These are phyloP conservation scores for Aspergillus piperis DNA, from an alignment of 2,329 filamentous ascomycete species.

Conservation along the genomic window DNA sequence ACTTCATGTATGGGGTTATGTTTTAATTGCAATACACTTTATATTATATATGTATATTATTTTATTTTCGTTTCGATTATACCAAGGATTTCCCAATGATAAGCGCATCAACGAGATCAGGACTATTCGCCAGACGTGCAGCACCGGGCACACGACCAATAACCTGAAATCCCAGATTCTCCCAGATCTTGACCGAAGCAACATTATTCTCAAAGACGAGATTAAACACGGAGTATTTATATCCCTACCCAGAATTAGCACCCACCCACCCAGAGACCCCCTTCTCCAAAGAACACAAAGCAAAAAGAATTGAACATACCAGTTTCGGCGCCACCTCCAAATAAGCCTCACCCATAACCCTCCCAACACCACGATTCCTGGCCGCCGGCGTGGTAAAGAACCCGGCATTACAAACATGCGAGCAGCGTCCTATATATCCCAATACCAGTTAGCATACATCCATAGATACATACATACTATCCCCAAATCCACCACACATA, in stretches of 20 bases:
- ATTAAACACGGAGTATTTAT: conserved; percentile 46
- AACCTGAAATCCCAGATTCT: conserved; percentile 39
- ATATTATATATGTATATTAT: background rate
- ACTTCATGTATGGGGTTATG: background rate
- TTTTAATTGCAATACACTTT: background rate
- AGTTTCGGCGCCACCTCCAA: conserved; percentile 40
- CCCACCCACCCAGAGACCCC: background rate
- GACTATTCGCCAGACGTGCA: conserved; percentile 38
- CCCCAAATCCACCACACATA: background rate
- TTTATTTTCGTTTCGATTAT: background rate
- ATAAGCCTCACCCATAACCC: conserved; percentile 41
- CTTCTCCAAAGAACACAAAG: too few species aligned
- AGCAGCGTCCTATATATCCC: conserved; percentile 36
- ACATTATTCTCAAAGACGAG: conserved; percentile 44
- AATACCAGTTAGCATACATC: background rate
- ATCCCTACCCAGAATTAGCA: conserved; percentile 30
- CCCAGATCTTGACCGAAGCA: conserved; percentile 43
- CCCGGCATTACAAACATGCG: conserved; percentile 43
- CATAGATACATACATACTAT: background rate
- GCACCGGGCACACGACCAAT: conserved; percentile 42
- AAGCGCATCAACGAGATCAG: conserved; percentile 41
- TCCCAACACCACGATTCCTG: conserved; percentile 37
- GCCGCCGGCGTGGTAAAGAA: conserved; percentile 38
- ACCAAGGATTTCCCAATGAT: conserved; percentile 39
- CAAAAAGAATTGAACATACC: conserved; percentile 24